Evolutionary conservation across 805 yeast species (phyloP), one percentile per base, ranked within the genome.

Genomic region (Grigorovia yakushimaensis): DNA sequence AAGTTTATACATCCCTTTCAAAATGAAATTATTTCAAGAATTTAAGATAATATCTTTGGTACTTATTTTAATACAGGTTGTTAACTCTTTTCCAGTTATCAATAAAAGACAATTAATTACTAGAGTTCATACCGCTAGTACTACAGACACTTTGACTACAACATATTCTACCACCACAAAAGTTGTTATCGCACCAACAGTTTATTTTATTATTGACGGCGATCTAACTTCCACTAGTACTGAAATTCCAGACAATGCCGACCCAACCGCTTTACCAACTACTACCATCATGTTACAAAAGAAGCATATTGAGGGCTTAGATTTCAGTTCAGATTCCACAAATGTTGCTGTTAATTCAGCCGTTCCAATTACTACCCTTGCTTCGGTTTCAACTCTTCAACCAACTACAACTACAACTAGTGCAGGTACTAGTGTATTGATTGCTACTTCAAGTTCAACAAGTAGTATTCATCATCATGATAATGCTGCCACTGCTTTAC

Each of bases 91-190:
- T 33, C 67, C 62, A 15, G 44, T 60, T 9, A 46, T 60, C 13
- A 50, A 64, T n/a, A 70, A 69, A 44, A 71, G 71, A 46, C 62
- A 63, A 43, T 49, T 75, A 22, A 66, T 78, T 47, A 78, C 84
- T 18, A 68, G 82, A 58, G 63, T 65, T 37, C 80, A 76, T 56
- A 77, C 82, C 18, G 83, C 84, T 17, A 67, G 62, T 8, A 71
- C 82, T 3, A 76, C 76, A 5, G 54, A 60, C 36, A 76, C 79
- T 4, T 65, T 65, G 19, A 68, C 72, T 3, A 66, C 66, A 46
- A 61, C 68, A 23, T 70, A 69, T 53, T 64, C 75, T 22, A 70
- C 74, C 5, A 58, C 66, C 9, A 69, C 73, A 1, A 60, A 67
- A 49, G 54, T 66, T 10, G 61, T 59, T 23, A 60, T 69, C 39